Evolutionary conservation across 164 flowering plant genomes (phyloP).

Genomic region (Umbilicus rupestris): DNA sequence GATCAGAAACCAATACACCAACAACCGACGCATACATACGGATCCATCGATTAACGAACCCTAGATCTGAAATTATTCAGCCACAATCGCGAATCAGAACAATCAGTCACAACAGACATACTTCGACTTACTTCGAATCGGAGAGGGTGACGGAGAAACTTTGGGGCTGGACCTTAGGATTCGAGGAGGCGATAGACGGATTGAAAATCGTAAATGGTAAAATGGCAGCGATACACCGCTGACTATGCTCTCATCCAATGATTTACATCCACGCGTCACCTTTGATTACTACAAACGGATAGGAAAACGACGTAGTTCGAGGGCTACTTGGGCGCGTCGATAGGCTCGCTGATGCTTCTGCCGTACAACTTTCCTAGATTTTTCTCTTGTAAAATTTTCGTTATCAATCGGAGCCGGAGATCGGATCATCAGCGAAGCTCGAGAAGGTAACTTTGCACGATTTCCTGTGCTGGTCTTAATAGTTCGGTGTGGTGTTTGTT

Average conservation of each 20-base stretch:
- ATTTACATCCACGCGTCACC: too few relatives aligned
- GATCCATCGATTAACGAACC: background rate
- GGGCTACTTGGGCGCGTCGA: too few relatives aligned
- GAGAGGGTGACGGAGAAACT: background rate
- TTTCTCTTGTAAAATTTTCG: background rate
- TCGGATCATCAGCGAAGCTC: background rate
- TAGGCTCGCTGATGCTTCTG: too few relatives aligned
- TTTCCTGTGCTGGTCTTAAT: background rate
- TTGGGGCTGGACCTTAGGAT: background rate
- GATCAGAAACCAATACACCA: too few relatives aligned
- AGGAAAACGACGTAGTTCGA: too few relatives aligned
- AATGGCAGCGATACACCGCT: too few relatives aligned
- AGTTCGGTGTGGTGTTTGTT: background rate
- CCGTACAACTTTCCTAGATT: background rate
- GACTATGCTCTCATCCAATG: too few relatives aligned
- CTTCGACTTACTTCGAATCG: background rate
- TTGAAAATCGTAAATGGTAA: too few relatives aligned
- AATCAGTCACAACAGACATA: background rate
- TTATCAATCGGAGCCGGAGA: background rate
- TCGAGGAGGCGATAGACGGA: too few relatives aligned
- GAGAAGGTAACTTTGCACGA: background rate
- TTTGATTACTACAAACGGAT: too few relatives aligned
- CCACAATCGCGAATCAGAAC: background rate
- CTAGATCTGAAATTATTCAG: background rate
- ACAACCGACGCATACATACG: background rate